A percentile compares a stretch with the other conserved stretches of the same genome.
phyloP scores from a whole-genome alignment of 192 early-diverging fungal species.

The Rhizophagus clarus region DNA sequence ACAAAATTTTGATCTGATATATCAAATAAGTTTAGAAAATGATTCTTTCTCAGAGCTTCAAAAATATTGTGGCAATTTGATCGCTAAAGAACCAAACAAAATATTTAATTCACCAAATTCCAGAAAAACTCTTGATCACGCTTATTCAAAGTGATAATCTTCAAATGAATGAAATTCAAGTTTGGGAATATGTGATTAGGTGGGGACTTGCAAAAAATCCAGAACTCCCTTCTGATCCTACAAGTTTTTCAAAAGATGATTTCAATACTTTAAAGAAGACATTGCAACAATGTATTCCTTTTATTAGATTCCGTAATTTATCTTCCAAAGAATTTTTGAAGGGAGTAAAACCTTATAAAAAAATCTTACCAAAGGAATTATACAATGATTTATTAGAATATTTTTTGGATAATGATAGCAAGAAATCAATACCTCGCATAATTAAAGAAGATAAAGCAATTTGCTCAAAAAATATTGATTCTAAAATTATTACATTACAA shows the following conservation, averaged over 20 bases:
- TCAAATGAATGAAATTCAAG: not conserved
- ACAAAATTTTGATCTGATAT: not conserved
- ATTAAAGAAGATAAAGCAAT: too few species aligned
- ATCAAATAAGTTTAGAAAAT: slow-evolving; percentile 1
- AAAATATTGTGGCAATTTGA: not conserved
- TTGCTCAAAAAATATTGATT: too few species aligned
- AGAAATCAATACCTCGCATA: too few species aligned
- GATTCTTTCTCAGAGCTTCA: not conserved
- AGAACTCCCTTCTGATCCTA: not conserved
- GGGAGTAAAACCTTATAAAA: too few species aligned
- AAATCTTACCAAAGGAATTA: too few species aligned
- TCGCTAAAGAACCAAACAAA: not conserved
- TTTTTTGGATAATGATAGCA: too few species aligned
- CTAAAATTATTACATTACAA: too few species aligned
- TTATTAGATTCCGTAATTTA: not conserved
- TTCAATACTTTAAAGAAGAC: too few species aligned
- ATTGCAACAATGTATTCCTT: too few species aligned
- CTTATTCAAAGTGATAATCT: not conserved
- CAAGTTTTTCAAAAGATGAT: too few species aligned
- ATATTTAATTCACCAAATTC: not conserved
- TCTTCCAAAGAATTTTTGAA: not conserved
- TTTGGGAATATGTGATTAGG: not conserved
- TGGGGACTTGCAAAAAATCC: slow-evolving; percentile 19
- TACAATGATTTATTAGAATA: too few species aligned
- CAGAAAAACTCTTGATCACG: not conserved